A percentile compares a stretch with the other conserved stretches of the same genome.
These are phyloP conservation scores for Heterobasidion annosum DNA, from an alignment of 1,284 basidiomycete genomes.

Conservation along the genomic window DNA sequence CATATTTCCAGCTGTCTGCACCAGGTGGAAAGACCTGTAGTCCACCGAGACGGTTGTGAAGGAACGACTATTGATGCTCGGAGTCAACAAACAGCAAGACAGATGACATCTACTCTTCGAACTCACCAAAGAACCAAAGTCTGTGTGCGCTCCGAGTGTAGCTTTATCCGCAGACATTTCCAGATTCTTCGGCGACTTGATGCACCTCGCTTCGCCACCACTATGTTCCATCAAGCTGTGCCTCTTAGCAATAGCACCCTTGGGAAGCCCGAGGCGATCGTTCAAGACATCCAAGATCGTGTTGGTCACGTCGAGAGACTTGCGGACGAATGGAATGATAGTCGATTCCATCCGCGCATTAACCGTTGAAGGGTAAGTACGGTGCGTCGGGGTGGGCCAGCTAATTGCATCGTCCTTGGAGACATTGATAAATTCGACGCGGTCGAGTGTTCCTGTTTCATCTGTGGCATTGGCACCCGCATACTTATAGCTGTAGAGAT, in stretches of 20 bases:
- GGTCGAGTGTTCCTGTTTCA: constrained; percentile 22
- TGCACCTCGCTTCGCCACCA: constrained; percentile 30
- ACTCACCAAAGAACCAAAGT: constrained; percentile 25
- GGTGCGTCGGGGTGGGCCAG: constrained; percentile 20
- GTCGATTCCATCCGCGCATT: constrained; percentile 21
- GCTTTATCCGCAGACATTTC: constrained; percentile 16
- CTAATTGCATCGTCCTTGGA: constrained; percentile 23
- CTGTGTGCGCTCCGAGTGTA: constrained; percentile 25
- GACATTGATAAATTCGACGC: constrained; percentile 24
- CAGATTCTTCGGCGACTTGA: constrained; percentile 18
- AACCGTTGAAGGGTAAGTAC: constrained; percentile 24
- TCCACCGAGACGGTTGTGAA: constrained; percentile 65
- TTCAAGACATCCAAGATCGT: constrained; percentile 23
- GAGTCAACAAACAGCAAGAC: constrained; percentile 15
- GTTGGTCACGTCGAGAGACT: constrained; percentile 23
- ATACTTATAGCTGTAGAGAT: constrained; percentile 20
- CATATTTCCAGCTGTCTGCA: constrained; percentile 57
- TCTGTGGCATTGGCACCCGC: constrained; percentile 26
- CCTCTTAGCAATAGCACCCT: constrained; percentile 17
- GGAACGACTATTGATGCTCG: constrained; percentile 34
- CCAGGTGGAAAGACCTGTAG: constrained; percentile 63
- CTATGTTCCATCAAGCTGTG: constrained; percentile 23
- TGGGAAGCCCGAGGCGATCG: constrained; percentile 21
- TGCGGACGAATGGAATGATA: constrained; percentile 22
- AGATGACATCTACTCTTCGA: constrained; percentile 17